Evolutionary conservation across 208 protist genomes (phyloP).

Genomic region (Crithidia expoeki): DNA sequence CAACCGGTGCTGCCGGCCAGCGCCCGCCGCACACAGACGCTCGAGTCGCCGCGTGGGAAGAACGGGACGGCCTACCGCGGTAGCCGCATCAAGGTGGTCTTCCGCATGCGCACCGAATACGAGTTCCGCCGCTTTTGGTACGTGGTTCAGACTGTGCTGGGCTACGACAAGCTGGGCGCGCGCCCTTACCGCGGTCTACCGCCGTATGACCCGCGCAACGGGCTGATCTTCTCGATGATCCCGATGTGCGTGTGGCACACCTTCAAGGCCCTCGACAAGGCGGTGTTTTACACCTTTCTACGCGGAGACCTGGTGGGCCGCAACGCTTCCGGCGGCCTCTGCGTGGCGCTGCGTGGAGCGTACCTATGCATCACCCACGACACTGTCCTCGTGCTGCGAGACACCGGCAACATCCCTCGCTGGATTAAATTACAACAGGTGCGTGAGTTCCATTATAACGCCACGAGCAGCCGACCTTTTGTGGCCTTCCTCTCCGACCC

Average conservation of each 20-base stretch:
- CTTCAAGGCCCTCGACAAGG: slow-evolving; percentile 63
- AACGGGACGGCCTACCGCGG: slow-evolving; percentile 25
- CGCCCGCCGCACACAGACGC: slow-evolving; percentile 43
- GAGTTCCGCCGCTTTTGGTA: slow-evolving; percentile 68
- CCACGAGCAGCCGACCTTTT: slow-evolving; percentile 44
- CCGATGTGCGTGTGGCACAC: slow-evolving; percentile 74
- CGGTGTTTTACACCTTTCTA: slow-evolving; percentile 68
- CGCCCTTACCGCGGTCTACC: slow-evolving; percentile 69
- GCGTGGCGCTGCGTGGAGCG: slow-evolving; percentile 37
- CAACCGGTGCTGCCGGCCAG: slow-evolving; percentile 12
- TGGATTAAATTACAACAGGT: slow-evolving; percentile 65
- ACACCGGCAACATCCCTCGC: slow-evolving; percentile 61
- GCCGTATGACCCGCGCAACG: slow-evolving; percentile 78
- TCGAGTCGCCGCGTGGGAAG: slow-evolving; percentile 56
- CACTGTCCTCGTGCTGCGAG: slow-evolving; percentile 57
- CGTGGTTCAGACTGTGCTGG: slow-evolving; percentile 66
- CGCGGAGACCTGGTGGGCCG: slow-evolving; percentile 63
- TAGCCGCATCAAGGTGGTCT: slow-evolving; percentile 37
- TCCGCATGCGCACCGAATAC: slow-evolving; percentile 66
- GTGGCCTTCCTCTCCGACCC: slow-evolving; percentile 61
- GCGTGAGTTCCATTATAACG: slow-evolving; percentile 59
- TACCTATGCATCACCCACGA: slow-evolving; percentile 79
- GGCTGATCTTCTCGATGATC: slow-evolving; percentile 60
- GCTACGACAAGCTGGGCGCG: slow-evolving; percentile 66
- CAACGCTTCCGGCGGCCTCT: slow-evolving; percentile 35